A percentile compares a stretch with the other conserved stretches of the same genome.
These are phyloP conservation scores for Trifolium subterraneum DNA, from an alignment of 306 rosid genomes.

Conservation along the genomic window DNA sequence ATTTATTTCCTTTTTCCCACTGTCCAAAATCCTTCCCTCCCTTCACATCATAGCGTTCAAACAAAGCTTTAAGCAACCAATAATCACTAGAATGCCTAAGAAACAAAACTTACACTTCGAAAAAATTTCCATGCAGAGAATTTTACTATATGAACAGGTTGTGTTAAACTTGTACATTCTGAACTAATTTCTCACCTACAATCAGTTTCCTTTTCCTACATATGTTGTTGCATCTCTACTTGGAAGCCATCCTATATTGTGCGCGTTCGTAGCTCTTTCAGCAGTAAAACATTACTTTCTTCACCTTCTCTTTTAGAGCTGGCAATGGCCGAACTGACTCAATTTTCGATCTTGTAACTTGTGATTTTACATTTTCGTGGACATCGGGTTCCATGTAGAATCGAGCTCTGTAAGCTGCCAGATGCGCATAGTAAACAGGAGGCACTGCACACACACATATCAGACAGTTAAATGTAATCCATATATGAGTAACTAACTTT, in stretches of 20 bases:
- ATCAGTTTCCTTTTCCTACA: constrained; percentile 32
- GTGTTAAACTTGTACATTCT: constrained; percentile 30
- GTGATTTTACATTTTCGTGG: constrained; percentile 44
- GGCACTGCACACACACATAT: constrained; percentile 54
- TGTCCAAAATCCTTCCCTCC: too few species aligned
- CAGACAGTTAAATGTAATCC: not conserved
- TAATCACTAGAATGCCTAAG: constrained; percentile 32
- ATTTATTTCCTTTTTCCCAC: too few species aligned
- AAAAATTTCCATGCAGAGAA: constrained; percentile 40
- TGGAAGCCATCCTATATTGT: constrained; percentile 11
- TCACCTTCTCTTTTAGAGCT: constrained; percentile 76
- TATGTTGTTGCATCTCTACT: constrained; percentile 26
- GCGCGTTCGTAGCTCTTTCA: constrained; percentile 44
- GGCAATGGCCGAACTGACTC: constrained; percentile 72
- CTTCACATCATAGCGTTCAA: not conserved
- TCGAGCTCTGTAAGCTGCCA: constrained; percentile 83
- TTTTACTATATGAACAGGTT: constrained; percentile 31
- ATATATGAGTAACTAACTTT: not conserved
- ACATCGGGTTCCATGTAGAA: constrained; percentile 72
- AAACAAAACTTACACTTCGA: constrained; percentile 21
- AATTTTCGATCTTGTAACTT: constrained; percentile 48
- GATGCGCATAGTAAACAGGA: constrained; percentile 80
- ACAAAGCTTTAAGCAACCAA: constrained; percentile 19
- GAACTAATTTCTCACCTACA: constrained; percentile 24
- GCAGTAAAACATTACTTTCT: constrained; percentile 80